Conservation (phyloP, 1,284 basidiomycete species). For the Sporisorium iseilematis-ciliati region DNA sequence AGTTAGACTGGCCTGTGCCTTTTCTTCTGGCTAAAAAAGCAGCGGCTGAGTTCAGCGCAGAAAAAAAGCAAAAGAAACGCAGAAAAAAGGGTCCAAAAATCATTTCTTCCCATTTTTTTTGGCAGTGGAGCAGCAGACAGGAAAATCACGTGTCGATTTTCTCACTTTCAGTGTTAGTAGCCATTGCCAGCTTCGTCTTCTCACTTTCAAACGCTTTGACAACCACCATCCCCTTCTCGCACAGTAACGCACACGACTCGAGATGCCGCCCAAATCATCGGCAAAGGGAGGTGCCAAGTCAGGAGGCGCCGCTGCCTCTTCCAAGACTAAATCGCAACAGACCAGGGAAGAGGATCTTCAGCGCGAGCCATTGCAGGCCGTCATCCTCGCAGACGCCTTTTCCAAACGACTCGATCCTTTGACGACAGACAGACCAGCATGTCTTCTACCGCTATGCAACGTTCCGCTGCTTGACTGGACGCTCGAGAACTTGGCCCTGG, state of each 20-base stretch:
- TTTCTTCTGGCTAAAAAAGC: background rate
- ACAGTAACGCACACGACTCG: background rate
- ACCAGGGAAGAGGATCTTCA: slow-evolving; percentile 58
- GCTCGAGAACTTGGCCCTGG: slow-evolving; percentile 89
- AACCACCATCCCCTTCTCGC: slow-evolving; percentile 1
- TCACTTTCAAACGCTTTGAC: background rate
- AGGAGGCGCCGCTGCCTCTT: slow-evolving; percentile 22
- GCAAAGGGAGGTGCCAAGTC: slow-evolving; percentile 29
- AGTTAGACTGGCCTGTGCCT: slow-evolving; percentile 8
- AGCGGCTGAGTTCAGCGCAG: slow-evolving; percentile 1
- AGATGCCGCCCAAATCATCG: slow-evolving; percentile 45
- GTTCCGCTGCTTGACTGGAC: slow-evolving; percentile 95
- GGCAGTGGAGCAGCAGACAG: background rate
- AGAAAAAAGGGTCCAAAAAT: background rate
- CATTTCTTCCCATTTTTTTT: background rate
- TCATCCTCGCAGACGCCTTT: slow-evolving; percentile 94
- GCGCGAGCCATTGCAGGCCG: slow-evolving; percentile 78
- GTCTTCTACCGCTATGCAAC: slow-evolving; percentile 92
- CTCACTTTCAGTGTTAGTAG: background rate
- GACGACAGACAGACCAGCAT: slow-evolving; percentile 73
- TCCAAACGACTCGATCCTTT: slow-evolving; percentile 91
- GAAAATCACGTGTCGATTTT: slow-evolving; percentile 10
- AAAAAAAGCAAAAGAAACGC: background rate
- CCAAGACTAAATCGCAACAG: slow-evolving; percentile 44
- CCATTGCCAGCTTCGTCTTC: background rate